phyloP scores from a whole-genome alignment of 805 yeast species.

The Spathaspora girioi region DNA sequence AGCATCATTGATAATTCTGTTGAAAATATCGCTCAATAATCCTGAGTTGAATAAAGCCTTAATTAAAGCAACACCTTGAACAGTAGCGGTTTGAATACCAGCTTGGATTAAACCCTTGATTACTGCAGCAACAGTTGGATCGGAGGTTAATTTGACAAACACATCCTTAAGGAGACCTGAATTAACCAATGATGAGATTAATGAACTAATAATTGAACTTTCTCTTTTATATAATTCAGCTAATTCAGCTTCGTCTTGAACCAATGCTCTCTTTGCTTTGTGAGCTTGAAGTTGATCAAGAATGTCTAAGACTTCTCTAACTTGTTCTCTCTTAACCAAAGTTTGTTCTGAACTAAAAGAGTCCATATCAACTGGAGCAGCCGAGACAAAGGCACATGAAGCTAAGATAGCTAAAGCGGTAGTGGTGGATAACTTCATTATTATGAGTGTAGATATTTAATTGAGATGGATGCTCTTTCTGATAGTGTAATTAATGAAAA shows the following conservation, averaged over 20 bases:
- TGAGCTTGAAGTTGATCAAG: slow-evolving; percentile 27
- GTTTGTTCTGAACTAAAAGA: slow-evolving; percentile 15
- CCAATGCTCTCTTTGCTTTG: slow-evolving; percentile 33
- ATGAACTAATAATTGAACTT: slow-evolving; percentile 31
- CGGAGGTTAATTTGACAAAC: slow-evolving; percentile 31
- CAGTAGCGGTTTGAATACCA: slow-evolving; percentile 30
- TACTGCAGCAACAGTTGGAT: slow-evolving; percentile 23
- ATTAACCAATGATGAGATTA: slow-evolving; percentile 31
- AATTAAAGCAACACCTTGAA: slow-evolving; percentile 39
- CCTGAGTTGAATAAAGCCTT: slow-evolving; percentile 41
- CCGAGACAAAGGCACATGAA: slow-evolving; percentile 30
- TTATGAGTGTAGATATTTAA: too few species aligned
- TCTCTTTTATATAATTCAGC: slow-evolving; percentile 30
- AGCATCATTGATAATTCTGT: slow-evolving; percentile 26
- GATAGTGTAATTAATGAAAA: not conserved
- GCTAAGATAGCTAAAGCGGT: slow-evolving; percentile 39
- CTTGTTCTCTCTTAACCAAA: slow-evolving; percentile 34
- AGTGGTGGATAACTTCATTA: slow-evolving; percentile 40
- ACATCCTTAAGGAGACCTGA: slow-evolving; percentile 38
- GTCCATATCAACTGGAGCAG: slow-evolving; percentile 22
- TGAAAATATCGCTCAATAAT: slow-evolving; percentile 29
- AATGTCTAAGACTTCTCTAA: slow-evolving; percentile 28
- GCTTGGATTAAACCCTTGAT: slow-evolving; percentile 25
- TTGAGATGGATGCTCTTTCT: too few species aligned
- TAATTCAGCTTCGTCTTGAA: slow-evolving; percentile 21